Evolutionary conservation across 1,284 basidiomycete genomes (phyloP), one percentile per base, ranked within the genome.

Genomic region (Pseudozyma pruni): DNA sequence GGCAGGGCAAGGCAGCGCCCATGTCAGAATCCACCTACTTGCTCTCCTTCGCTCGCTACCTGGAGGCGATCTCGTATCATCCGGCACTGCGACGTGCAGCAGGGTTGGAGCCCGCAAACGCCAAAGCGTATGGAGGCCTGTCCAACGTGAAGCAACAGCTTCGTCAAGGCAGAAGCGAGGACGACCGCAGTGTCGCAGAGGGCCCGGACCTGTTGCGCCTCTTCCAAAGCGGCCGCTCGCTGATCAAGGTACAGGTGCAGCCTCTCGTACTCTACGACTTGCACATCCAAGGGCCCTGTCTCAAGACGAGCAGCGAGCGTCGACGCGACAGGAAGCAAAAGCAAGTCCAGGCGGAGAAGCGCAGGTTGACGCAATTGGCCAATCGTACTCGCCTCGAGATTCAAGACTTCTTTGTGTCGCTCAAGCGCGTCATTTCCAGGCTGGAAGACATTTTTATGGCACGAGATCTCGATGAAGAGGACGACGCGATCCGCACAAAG

Each of bases 1-100:
- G 64, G 54, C 69, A 76, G 40, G 67, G 59, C 37, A 54, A 49
- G 10, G 67, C 60, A 3, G 31, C 25, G 29, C 51, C 51, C 34
- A 76, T 79, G 71, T 69, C 74, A 38, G 61, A 75, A 27, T 72
- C 70, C 9, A 76, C 76, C 34, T 79, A 76, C 17, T 66, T 80
- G 6, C 53, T 69, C 10, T 79, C 77, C 9, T 80, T 77, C 33
- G 69, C 71, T 10, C 68, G 66, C 32, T 80, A 70, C 51, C 42
- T 80, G 49, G 76, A 80, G 48, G 70, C 72, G 32, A 53, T 80
- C 32, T 51, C 76, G 6, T 75, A 74, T 32, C 71, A 78, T 39
- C 70, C 72, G 5, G 67, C 68, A 11, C 52, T 75, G 41, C 62
- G 69, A 14, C 42, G 70, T 32, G 59, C 55, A 1, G 70, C 47